Conservation (phyloP, 306 rosid genomes). For the Castanea crenata region DNA sequence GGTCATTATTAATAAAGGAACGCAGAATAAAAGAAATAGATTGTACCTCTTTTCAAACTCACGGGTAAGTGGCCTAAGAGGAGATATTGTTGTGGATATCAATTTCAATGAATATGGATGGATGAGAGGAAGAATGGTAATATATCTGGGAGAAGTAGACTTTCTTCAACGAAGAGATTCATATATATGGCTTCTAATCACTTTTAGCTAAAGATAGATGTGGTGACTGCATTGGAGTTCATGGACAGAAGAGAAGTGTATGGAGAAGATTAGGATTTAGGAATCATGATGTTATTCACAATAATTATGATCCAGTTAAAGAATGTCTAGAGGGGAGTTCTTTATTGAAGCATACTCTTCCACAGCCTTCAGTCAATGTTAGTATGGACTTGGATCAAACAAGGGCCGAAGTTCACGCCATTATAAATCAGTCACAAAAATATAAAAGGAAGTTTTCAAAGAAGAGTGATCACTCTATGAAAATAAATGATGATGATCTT, state of each 20-base stretch:
- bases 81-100: background rate
- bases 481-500: background rate
- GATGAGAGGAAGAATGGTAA: background rate
- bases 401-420: background rate
- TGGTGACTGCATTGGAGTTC: conserved; percentile 6
- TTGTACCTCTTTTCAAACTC: background rate
- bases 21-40: background rate
- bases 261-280: conserved; percentile 6
- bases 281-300: background rate
- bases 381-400: background rate
- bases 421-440: background rate
- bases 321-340: background rate
- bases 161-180: background rate
- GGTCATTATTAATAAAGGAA: background rate
- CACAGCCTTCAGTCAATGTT: background rate
- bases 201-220: conserved; percentile 1
- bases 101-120: background rate
- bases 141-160: background rate
- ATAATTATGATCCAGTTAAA: background rate
- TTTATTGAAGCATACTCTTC: background rate
- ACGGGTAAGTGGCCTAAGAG: background rate
- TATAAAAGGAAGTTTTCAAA: background rate
- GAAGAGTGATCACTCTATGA: background rate
- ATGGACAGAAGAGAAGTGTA: conserved; percentile 7
- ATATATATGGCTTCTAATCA: background rate